These are phyloP conservation scores for Albugo candida DNA, from an alignment of 352 stramenopile genomes.

Conservation along the genomic window DNA sequence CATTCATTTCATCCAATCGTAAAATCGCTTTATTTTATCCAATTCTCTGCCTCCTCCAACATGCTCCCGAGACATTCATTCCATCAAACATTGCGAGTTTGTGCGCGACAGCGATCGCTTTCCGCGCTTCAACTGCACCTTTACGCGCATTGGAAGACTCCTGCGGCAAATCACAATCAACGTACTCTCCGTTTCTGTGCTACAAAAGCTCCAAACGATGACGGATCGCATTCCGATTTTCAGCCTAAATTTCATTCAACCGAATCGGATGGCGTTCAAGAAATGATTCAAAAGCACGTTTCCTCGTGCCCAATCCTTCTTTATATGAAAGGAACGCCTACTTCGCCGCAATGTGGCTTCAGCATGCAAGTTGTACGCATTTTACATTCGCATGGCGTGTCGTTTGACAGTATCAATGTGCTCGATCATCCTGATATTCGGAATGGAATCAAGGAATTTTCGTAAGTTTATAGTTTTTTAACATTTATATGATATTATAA, in stretches of 20 bases:
- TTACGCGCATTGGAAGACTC: too few species aligned
- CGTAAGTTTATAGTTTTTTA: slow-evolving; percentile 34
- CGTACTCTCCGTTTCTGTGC: too few species aligned
- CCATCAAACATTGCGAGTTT: too few species aligned
- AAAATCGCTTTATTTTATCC: too few species aligned
- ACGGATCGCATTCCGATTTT: slow-evolving; percentile 79
- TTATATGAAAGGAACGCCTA: slow-evolving; percentile 99
- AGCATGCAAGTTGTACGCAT: slow-evolving; percentile 92
- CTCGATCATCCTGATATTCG: slow-evolving; percentile 95
- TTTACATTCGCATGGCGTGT: slow-evolving; percentile 79
- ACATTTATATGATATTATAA: not conserved
- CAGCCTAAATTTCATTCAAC: slow-evolving; percentile 74
- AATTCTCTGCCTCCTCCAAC: too few species aligned
- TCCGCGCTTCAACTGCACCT: too few species aligned
- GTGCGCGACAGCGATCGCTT: too few species aligned
- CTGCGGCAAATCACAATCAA: too few species aligned
- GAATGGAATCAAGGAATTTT: slow-evolving; percentile 97
- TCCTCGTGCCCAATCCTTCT: slow-evolving; percentile 92
- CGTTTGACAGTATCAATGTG: slow-evolving; percentile 97
- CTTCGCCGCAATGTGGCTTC: slow-evolving; percentile 94
- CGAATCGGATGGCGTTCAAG: slow-evolving; percentile 76
- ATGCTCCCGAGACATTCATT: too few species aligned
- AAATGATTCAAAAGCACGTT: slow-evolving; percentile 81
- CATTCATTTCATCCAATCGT: too few species aligned
- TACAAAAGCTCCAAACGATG: slow-evolving; percentile 5